Percentiles rank a stretch among this genome's conserved stretches.
These are phyloP conservation scores for Moesziomyces parantarcticus DNA, from an alignment of 1,284 basidiomycete genomes.

Conservation along the genomic window DNA sequence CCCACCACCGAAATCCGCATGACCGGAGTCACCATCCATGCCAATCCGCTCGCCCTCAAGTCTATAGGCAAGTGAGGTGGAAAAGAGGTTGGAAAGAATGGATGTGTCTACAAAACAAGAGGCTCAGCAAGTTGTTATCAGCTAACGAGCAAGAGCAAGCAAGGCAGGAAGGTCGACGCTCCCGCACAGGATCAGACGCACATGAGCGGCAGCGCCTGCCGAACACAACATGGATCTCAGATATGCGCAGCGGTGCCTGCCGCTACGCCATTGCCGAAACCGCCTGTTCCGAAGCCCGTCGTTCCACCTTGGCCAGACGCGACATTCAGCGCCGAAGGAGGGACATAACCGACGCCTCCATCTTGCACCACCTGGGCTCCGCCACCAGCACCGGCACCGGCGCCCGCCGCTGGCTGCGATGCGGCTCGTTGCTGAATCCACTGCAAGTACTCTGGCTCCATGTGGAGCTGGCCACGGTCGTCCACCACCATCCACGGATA, in stretches of 20 bases:
- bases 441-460: constrained; percentile 21
- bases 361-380: constrained; percentile 1
- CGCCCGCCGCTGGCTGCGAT: neutral
- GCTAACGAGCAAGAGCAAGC: too few species aligned
- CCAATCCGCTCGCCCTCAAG: constrained; percentile 87
- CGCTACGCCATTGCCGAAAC: constrained; percentile 27
- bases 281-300: constrained; percentile 9
- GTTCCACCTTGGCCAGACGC: constrained; percentile 1
- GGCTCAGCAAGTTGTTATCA: too few species aligned
- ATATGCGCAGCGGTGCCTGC: constrained; percentile 28
- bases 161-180: neutral
- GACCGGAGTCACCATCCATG: constrained; percentile 86
- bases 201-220: too few species aligned
- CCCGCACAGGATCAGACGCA: too few species aligned
- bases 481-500: constrained; percentile 38
- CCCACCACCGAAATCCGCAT: constrained; percentile 86
- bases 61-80: constrained; percentile 31
- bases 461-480: constrained; percentile 19
- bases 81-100: too few species aligned
- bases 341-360: constrained; percentile 25
- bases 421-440: constrained; percentile 29
- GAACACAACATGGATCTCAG: neutral
- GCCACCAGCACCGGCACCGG: neutral
- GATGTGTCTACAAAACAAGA: too few species aligned
- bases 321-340: constrained; percentile 12